Conservation (phyloP, 345 rosid species). For the Salix caprea region DNA sequence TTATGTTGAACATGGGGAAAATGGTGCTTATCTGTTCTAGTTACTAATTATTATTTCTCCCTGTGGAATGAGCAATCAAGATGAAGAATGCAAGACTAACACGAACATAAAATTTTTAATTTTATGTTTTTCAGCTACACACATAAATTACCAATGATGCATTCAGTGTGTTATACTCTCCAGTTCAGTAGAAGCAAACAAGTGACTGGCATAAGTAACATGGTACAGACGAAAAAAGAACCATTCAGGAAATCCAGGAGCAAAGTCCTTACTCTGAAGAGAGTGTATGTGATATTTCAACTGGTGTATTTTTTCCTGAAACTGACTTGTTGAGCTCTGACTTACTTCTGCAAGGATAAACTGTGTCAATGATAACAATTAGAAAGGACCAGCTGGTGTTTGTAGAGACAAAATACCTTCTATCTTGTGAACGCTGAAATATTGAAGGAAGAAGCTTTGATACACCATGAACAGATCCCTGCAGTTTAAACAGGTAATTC, state of each 20-base stretch:
- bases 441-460: slow-evolving; percentile 37
- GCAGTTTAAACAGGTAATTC: slow-evolving; percentile 13
- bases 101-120: background rate
- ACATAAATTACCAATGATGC: too few species aligned
- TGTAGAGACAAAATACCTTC: slow-evolving; percentile 40
- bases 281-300: slow-evolving; percentile 25
- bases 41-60: background rate
- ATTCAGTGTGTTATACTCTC: background rate
- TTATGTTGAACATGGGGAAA: slow-evolving; percentile 8
- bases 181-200: background rate
- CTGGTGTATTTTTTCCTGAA: slow-evolving; percentile 32
- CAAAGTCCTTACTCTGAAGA: slow-evolving; percentile 34
- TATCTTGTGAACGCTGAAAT: slow-evolving; percentile 34
- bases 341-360: slow-evolving; percentile 30
- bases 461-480: slow-evolving; percentile 45
- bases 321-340: slow-evolving; percentile 31
- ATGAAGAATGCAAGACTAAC: background rate
- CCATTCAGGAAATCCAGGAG: background rate
- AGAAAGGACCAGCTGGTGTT: background rate
- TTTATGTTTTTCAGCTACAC: too few species aligned
- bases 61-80: background rate
- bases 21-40: background rate
- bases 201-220: background rate
- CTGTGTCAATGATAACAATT: slow-evolving; percentile 1
- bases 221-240: background rate